These are phyloP conservation scores for Achaetomium macrosporum DNA, from an alignment of 2,329 filamentous ascomycete genomes.

Conservation along the genomic window DNA sequence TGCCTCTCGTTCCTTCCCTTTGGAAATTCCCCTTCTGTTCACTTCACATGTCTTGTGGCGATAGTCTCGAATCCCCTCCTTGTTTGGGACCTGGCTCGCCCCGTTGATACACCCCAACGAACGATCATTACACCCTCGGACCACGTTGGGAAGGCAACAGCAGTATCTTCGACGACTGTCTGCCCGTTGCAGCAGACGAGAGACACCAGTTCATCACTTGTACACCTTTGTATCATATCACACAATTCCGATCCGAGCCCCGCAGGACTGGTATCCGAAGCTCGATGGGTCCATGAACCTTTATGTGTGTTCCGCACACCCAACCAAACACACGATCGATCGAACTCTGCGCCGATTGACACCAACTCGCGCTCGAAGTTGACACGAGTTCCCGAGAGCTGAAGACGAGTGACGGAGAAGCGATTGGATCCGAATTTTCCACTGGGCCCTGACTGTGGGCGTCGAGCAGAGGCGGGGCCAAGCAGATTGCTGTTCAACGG, in stretches of 20 bases:
- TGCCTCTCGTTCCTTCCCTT: conserved; percentile 6
- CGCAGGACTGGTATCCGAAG: conserved; percentile 8
- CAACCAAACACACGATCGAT: background rate
- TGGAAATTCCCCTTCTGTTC: conserved; percentile 1
- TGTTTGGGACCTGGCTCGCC: conserved; percentile 17
- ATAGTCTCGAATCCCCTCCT: conserved; percentile 20
- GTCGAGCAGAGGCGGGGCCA: background rate
- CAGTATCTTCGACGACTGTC: background rate
- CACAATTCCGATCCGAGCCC: background rate
- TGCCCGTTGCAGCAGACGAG: background rate
- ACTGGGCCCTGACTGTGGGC: background rate
- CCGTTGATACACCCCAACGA: conserved; percentile 8
- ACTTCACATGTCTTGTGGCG: conserved; percentile 3
- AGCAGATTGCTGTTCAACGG: background rate
- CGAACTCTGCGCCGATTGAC: background rate
- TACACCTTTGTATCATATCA: background rate
- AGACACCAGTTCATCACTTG: background rate
- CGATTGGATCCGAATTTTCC: background rate
- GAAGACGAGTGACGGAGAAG: background rate
- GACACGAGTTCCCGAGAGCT: conserved; percentile 6
- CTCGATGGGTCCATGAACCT: conserved; percentile 14
- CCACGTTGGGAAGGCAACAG: background rate
- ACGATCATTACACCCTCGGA: conserved; percentile 4
- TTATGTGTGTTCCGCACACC: background rate
- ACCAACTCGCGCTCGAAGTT: background rate